Conservation (phyloP, 140 eudicot genomes). For the Ambrosia hybrid region DNA sequence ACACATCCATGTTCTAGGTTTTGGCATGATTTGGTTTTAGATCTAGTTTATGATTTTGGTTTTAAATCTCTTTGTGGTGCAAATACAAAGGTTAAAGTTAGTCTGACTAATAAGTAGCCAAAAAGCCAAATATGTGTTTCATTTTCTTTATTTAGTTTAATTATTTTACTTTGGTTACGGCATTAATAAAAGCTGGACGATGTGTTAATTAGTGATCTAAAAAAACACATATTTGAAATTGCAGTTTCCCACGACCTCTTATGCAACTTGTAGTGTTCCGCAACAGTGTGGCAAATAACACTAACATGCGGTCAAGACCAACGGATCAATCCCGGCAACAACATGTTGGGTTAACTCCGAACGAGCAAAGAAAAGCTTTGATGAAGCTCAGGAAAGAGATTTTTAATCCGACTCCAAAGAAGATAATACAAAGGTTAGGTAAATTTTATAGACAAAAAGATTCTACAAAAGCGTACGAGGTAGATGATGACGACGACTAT, state of each 20-base stretch:
- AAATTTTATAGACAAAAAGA: slow-evolving; percentile 37
- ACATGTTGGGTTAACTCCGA: slow-evolving; percentile 38
- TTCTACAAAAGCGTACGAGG: slow-evolving; percentile 11
- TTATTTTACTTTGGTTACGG: too few species aligned
- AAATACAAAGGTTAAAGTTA: too few species aligned
- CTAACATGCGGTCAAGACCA: slow-evolving; percentile 28
- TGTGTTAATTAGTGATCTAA: neutral
- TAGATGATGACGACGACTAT: slow-evolving; percentile 38
- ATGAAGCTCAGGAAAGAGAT: slow-evolving; percentile 60
- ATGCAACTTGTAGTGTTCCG: slow-evolving; percentile 32
- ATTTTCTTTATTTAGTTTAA: too few species aligned
- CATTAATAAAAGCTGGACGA: too few species aligned
- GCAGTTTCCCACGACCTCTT: slow-evolving; percentile 27
- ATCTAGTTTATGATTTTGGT: too few species aligned
- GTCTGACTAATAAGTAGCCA: too few species aligned
- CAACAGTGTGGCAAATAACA: slow-evolving; percentile 16
- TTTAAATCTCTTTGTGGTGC: too few species aligned
- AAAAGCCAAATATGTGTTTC: too few species aligned
- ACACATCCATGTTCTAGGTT: too few species aligned
- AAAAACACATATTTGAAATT: neutral
- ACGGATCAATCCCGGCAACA: neutral
- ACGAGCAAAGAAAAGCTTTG: slow-evolving; percentile 49
- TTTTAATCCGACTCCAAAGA: slow-evolving; percentile 54
- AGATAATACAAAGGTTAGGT: slow-evolving; percentile 37
- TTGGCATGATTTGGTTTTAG: too few species aligned